Evolutionary conservation across 2,329 filamentous ascomycete species (phyloP).

Genomic region (Penicillium griseofulvum): DNA sequence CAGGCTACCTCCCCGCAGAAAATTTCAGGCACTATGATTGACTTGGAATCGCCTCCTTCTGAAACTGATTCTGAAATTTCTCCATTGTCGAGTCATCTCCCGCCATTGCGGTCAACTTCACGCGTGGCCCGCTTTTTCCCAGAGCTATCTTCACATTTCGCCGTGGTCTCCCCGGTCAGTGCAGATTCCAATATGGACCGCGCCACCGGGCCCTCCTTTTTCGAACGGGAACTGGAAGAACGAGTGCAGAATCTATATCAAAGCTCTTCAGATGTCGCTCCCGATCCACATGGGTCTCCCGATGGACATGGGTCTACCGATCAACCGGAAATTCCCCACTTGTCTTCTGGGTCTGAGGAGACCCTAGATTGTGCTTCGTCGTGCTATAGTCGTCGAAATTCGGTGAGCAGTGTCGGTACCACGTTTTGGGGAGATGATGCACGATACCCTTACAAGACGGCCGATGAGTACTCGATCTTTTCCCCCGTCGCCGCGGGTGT

Average conservation of each 20-base stretch:
- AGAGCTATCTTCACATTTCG: constrained; percentile 29
- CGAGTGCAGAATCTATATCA: constrained; percentile 19
- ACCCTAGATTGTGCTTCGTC: constrained; percentile 33
- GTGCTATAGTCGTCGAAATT: constrained; percentile 37
- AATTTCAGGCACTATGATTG: constrained; percentile 11
- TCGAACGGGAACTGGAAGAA: constrained; percentile 16
- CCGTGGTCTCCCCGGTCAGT: constrained; percentile 25
- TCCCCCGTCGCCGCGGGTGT: constrained; percentile 27
- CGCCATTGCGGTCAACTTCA: constrained; percentile 11
- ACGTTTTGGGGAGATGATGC: constrained; percentile 18
- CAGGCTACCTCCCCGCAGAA: constrained; percentile 11
- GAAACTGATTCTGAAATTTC: constrained; percentile 26
- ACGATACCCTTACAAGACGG: constrained; percentile 12
- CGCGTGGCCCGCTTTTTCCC: constrained; percentile 30
- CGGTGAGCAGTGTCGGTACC: constrained; percentile 34
- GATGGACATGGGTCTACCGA: neutral
- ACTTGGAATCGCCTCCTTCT: constrained; percentile 14
- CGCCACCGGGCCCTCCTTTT: neutral
- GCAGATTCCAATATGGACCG: constrained; percentile 9
- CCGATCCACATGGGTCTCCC: neutral
- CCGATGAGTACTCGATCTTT: constrained; percentile 26
- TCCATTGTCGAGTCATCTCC: constrained; percentile 22
- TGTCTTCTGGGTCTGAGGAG: constrained; percentile 28
- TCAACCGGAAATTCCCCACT: neutral
- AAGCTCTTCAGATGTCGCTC: neutral